Percentiles rank a stretch among this genome's conserved stretches.
These are phyloP conservation scores for Phoma sp. DNA, from an alignment of 2,329 filamentous ascomycete genomes.

Conservation along the genomic window DNA sequence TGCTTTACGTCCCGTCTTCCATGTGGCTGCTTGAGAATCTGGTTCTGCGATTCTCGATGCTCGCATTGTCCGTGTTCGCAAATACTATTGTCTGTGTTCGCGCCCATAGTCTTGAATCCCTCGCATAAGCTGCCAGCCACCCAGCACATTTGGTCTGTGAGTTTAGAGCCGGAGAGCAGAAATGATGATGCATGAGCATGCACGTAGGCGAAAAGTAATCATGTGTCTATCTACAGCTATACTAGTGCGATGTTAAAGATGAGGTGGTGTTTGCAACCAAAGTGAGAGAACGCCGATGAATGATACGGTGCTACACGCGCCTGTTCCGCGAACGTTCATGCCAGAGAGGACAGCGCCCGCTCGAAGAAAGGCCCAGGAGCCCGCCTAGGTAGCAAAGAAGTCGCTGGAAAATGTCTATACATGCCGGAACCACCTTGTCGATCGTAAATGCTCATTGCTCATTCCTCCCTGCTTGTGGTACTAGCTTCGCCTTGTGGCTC, in stretches of 20 bases:
- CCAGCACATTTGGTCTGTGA: no score
- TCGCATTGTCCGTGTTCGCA: no score
- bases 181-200: neutral
- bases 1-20: no score
- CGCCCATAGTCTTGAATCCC: no score
- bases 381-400: slow-evolving; percentile 14
- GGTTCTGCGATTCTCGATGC: no score
- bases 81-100: no score
- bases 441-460: slow-evolving; percentile 34
- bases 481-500: neutral
- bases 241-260: slow-evolving; percentile 22
- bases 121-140: no score
- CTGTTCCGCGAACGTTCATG: slow-evolving; percentile 16
- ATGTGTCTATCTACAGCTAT: slow-evolving; percentile 41
- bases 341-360: slow-evolving; percentile 5
- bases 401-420: slow-evolving; percentile 43
- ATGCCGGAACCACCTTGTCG: slow-evolving; percentile 31
- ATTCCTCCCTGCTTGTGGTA: slow-evolving; percentile 9
- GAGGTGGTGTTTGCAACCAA: slow-evolving; percentile 14
- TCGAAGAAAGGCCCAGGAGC: slow-evolving; percentile 7
- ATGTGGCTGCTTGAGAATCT: no score
- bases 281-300: slow-evolving; percentile 38
- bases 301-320: slow-evolving; percentile 26
- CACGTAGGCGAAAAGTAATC: slow-evolving; percentile 4
- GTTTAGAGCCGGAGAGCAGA: no score